Base-by-base conservation (phyloP, 139 green algal species). In the Chlorella ohadii region DNA sequence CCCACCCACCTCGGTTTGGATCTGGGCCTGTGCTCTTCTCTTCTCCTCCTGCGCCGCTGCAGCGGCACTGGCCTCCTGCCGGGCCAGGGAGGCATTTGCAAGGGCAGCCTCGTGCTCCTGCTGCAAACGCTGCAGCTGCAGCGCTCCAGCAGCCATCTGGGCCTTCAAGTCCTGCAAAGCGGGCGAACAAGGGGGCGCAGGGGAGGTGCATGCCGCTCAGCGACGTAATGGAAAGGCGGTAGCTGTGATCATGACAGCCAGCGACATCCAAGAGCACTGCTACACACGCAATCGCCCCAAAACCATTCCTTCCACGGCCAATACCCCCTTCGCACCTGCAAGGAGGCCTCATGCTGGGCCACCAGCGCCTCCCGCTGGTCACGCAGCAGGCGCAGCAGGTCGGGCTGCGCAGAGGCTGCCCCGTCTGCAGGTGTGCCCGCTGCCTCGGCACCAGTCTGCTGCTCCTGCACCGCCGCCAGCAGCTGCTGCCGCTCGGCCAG, bases 131-230 rank as follows among this genome's bases (percentile, higher is more conserved):
- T 27, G 12, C 44, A 75, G 31, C 64, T 6, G n/a, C 25, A n/a
- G 17, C 11, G 19, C 39, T 39, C 74, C 27, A 41, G 25, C 12
- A 27, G 78, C 39, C 61, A 51, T 41, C 13, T 6, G 31, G 12
- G 59, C 31, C 78, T 84, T 84, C 55, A 84, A 27, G 65, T 66
- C 44, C 78, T 84, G 78, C 61, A 36, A 34, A 38, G 66, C 28
- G 39, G 33, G 11, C 33, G 38, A 11, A 38, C 36, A 36, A 6
- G 68, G 39, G 12, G 38, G n/a, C n/a, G n/a, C n/a, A n/a, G n/a
- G n/a, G n/a, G n/a, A n/a, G n/a, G n/a, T n/a, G n/a, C n/a, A n/a
- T n/a, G n/a, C n/a, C n/a, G n/a, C n/a, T n/a, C n/a, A n/a, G n/a
- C n/a, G n/a, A n/a, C n/a, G n/a, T n/a, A n/a, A n/a, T n/a, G n/a